Evolutionary conservation across 164 flowering plant genomes (phyloP).

Genomic region (Annona squamosa): DNA sequence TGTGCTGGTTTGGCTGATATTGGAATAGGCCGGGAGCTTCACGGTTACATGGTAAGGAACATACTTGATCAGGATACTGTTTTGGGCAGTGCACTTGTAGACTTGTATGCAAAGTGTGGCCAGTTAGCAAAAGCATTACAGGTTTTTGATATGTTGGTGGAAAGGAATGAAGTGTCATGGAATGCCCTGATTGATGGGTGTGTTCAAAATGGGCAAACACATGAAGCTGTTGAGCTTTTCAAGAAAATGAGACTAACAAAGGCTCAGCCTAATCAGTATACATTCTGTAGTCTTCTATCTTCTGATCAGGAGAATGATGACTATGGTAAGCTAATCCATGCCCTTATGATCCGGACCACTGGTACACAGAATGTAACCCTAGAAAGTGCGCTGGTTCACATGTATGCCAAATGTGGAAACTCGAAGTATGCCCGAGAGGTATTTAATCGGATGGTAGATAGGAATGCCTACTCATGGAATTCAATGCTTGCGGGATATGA

Average conservation of each 20-base stretch:
- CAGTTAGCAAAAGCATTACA: constrained; percentile 4
- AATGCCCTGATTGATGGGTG: constrained; percentile 12
- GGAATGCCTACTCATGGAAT: constrained; percentile 21
- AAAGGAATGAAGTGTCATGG: constrained; percentile 14
- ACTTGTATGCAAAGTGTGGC: constrained; percentile 13
- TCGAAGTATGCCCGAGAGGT: constrained; percentile 6
- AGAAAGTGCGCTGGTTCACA: constrained; percentile 10
- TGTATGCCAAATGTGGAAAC: constrained; percentile 10
- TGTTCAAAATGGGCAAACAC: constrained; percentile 7
- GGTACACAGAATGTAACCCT: constrained; percentile 5
- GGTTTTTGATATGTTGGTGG: constrained; percentile 3
- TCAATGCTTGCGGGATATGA: constrained; percentile 15
- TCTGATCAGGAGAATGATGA: constrained; percentile 2
- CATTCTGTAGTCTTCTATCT: constrained; percentile 9
- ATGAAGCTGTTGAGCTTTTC: constrained; percentile 11
- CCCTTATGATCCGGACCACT: constrained; percentile 6
- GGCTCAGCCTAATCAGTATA: constrained; percentile 2
- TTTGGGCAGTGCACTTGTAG: constrained; percentile 16
- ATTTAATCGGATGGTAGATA: constrained; percentile 16
- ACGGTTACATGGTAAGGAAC: constrained; percentile 11
- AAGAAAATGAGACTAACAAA: constrained; percentile 6
- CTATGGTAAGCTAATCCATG: constrained; percentile 15
- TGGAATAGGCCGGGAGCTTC: constrained; percentile 8
- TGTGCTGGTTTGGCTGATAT: constrained; percentile 7
- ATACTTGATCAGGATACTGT: constrained; percentile 8